A percentile compares a stretch with the other conserved stretches of the same genome.
phyloP scores from a whole-genome alignment of 1,284 basidiomycete species.

The Marasmius tenuissimus region DNA sequence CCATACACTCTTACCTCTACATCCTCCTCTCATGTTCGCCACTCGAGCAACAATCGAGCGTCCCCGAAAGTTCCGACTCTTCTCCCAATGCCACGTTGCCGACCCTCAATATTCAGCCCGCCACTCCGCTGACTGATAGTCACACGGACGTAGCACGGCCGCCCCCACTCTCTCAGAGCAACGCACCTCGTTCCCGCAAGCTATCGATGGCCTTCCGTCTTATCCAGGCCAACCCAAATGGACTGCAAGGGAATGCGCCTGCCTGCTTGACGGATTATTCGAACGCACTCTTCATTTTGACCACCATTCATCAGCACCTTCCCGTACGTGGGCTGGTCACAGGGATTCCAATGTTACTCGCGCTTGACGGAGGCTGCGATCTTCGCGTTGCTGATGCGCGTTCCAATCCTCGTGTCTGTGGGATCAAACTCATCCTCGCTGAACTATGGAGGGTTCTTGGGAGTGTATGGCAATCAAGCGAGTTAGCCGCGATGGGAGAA shows the following conservation, averaged over 20 bases:
- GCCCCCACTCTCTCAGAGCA: constrained; percentile 33
- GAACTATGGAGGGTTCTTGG: constrained; percentile 71
- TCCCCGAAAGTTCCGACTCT: constrained; percentile 40
- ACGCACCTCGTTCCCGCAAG: constrained; percentile 52
- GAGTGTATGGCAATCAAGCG: constrained; percentile 65
- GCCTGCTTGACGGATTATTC: constrained; percentile 77
- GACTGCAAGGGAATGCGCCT: constrained; percentile 43
- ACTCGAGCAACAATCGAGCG: constrained; percentile 45
- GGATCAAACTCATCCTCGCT: constrained; percentile 66
- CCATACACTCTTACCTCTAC: constrained; percentile 77
- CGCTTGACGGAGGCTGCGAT: constrained; percentile 61
- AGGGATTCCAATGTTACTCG: constrained; percentile 84
- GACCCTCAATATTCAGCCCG: constrained; percentile 35
- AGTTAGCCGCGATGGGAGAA: constrained; percentile 55
- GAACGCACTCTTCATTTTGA: constrained; percentile 71
- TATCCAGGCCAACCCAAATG: constrained; percentile 45
- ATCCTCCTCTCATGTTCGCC: constrained; percentile 71
- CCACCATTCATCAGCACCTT: constrained; percentile 64
- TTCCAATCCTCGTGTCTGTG: constrained; percentile 48
- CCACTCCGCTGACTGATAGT: constrained; percentile 26
- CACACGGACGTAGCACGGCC: constrained; percentile 17
- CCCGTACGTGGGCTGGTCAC: constrained; percentile 76
- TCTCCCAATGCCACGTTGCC: constrained; percentile 31
- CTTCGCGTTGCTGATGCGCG: constrained; percentile 40
- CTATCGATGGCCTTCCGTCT: constrained; percentile 52